Evolutionary conservation across 2,329 filamentous ascomycete species (phyloP).

Genomic region (Pseudonectria foliicola): DNA sequence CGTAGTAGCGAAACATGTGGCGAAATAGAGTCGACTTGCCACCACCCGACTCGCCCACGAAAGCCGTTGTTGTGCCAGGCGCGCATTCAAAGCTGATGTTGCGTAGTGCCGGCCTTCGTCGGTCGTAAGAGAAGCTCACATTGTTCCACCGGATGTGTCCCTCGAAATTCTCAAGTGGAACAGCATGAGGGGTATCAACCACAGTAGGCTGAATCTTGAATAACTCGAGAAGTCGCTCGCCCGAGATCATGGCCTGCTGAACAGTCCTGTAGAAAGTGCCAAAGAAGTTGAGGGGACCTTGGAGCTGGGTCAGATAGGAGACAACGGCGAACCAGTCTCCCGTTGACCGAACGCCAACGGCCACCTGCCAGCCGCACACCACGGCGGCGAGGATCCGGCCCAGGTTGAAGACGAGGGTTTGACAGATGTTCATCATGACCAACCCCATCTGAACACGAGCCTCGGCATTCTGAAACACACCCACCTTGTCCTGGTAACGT

Average conservation of each 20-base stretch:
- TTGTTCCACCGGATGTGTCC: constrained; percentile 83
- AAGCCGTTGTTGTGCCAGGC: constrained; percentile 88
- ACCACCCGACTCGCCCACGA: constrained; percentile 93
- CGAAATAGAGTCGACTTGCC: constrained; percentile 97
- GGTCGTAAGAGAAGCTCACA: constrained; percentile 86
- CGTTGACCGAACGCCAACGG: constrained; percentile 55
- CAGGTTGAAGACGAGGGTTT: constrained; percentile 72
- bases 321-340: constrained; percentile 68
- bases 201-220: constrained; percentile 96
- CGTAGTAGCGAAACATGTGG: constrained; percentile 94
- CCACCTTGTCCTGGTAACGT: constrained; percentile 64
- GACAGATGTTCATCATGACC: constrained; percentile 73
- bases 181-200: constrained; percentile 63
- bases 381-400: constrained; percentile 66
- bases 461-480: constrained; percentile 65
- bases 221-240: constrained; percentile 86
- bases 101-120: constrained; percentile 74
- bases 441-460: constrained; percentile 70
- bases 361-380: constrained; percentile 71
- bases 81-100: constrained; percentile 78
- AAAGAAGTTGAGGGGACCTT: constrained; percentile 78
- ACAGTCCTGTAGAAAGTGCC: constrained; percentile 95
- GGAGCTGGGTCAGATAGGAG: constrained; percentile 72
- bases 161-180: constrained; percentile 57
- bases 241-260: constrained; percentile 95